Conservation (phyloP, 768 basidiomycete species). For the Pisolithus tinctorius region DNA sequence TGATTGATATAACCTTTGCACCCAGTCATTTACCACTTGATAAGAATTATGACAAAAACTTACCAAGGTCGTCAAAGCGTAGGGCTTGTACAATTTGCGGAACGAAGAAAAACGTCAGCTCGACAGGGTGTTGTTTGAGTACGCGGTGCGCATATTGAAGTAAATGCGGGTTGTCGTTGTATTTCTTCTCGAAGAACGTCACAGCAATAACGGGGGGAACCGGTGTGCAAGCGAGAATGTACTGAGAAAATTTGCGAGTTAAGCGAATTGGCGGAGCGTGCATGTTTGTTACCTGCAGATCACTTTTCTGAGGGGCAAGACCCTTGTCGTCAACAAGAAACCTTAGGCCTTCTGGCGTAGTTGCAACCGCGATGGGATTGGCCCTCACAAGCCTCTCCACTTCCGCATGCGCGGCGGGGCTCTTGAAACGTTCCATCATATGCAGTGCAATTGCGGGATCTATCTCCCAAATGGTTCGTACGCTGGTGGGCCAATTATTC, state of each 20-base stretch:
- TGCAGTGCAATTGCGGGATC: slow-evolving; percentile 79
- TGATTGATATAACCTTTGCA: slow-evolving; percentile 79
- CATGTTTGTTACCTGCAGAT: slow-evolving; percentile 58
- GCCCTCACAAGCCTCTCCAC: slow-evolving; percentile 69
- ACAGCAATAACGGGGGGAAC: slow-evolving; percentile 79
- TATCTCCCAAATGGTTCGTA: slow-evolving; percentile 74
- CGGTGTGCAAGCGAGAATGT: slow-evolving; percentile 83
- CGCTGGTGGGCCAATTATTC: slow-evolving; percentile 59
- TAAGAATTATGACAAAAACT: slow-evolving; percentile 9
- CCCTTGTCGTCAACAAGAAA: slow-evolving; percentile 73
- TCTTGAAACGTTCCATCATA: slow-evolving; percentile 85
- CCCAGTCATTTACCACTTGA: not conserved
- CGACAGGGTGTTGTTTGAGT: slow-evolving; percentile 89
- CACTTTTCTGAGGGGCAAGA: slow-evolving; percentile 49
- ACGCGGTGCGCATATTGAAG: slow-evolving; percentile 97
- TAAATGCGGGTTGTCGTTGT: slow-evolving; percentile 74
- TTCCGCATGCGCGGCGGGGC: slow-evolving; percentile 56
- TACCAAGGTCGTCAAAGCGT: slow-evolving; percentile 83
- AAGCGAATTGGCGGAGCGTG: not conserved
- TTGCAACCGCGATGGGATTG: slow-evolving; percentile 60
- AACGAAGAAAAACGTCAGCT: slow-evolving; percentile 96
- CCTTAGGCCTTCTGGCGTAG: slow-evolving; percentile 73
- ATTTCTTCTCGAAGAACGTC: slow-evolving; percentile 81
- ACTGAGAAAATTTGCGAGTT: slow-evolving; percentile 36
- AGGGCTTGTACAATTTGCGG: slow-evolving; percentile 97